Conservation (phyloP, 345 rosid genomes). For the Gossypium turneri region DNA sequence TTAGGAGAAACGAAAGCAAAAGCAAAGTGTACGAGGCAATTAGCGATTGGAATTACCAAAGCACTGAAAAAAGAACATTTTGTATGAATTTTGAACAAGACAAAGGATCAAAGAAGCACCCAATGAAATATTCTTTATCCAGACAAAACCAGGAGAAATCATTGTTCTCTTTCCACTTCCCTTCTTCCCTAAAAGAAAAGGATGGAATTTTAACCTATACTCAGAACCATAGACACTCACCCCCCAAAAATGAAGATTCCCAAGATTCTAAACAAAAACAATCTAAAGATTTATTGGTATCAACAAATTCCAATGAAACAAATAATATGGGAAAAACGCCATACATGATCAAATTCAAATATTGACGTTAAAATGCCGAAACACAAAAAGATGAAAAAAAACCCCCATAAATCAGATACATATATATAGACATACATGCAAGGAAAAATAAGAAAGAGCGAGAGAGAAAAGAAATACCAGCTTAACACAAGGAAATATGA, state of each 20-base stretch:
- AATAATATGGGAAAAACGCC: neutral
- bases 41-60: neutral
- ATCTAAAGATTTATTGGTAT: neutral
- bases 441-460: neutral
- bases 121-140: neutral
- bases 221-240: neutral
- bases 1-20: neutral
- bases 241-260: neutral
- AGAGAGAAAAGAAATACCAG: neutral
- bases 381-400: neutral
- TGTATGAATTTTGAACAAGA: neutral
- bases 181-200: neutral
- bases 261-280: neutral
- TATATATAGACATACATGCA: neutral
- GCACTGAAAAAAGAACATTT: neutral
- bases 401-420: neutral
- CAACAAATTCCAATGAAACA: constrained; percentile 3
- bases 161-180: neutral
- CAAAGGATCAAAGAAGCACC: neutral
- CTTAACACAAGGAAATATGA: neutral
- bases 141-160: neutral
- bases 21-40: neutral
- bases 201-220: neutral
- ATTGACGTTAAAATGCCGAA: neutral
- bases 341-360: neutral